Evolutionary conservation across 208 protist species (phyloP).

Genomic region (Plasmodiophora brassicae): DNA sequence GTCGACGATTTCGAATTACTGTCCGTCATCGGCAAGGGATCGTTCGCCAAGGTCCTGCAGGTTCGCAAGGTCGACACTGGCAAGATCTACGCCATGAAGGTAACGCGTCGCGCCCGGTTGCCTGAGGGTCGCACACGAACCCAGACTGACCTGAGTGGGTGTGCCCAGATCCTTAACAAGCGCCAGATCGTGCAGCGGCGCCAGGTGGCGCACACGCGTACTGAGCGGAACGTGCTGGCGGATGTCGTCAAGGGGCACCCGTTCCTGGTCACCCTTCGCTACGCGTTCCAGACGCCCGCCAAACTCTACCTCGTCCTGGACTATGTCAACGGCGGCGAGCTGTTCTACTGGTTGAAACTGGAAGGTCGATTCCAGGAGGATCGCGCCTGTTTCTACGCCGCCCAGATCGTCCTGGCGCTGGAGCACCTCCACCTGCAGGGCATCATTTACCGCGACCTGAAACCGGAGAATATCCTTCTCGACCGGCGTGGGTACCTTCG

Average conservation of each 20-base stretch:
- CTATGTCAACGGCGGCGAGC: slow-evolving; percentile 69
- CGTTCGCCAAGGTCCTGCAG: slow-evolving; percentile 20
- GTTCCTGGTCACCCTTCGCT: slow-evolving; percentile 68
- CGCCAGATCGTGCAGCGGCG: slow-evolving; percentile 57
- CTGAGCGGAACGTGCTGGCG: slow-evolving; percentile 65
- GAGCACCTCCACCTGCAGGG: slow-evolving; percentile 60
- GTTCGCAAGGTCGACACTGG: slow-evolving; percentile 59
- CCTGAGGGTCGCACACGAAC: too few species aligned
- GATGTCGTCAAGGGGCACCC: slow-evolving; percentile 54
- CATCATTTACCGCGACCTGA: slow-evolving; percentile 65
- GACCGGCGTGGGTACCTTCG: slow-evolving; percentile 55
- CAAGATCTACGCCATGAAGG: slow-evolving; percentile 71
- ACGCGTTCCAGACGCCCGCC: slow-evolving; percentile 63
- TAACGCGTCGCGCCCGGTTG: too few species aligned
- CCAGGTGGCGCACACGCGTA: slow-evolving; percentile 61
- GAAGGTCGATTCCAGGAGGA: slow-evolving; percentile 59
- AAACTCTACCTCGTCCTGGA: slow-evolving; percentile 70
- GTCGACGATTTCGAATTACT: slow-evolving; percentile 23
- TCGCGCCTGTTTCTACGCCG: slow-evolving; percentile 59
- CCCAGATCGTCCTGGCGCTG: slow-evolving; percentile 64
- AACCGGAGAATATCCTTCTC: slow-evolving; percentile 69
- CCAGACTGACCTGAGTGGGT: too few species aligned
- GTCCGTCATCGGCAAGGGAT: slow-evolving; percentile 12
- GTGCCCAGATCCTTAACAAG: slow-evolving; percentile 54
- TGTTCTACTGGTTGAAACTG: slow-evolving; percentile 68